A percentile compares a stretch with the other conserved stretches of the same genome.
Evolutionary conservation across 2,329 filamentous ascomycete genomes (phyloP).

Genomic region (Trichophyton mentagrophytes): DNA sequence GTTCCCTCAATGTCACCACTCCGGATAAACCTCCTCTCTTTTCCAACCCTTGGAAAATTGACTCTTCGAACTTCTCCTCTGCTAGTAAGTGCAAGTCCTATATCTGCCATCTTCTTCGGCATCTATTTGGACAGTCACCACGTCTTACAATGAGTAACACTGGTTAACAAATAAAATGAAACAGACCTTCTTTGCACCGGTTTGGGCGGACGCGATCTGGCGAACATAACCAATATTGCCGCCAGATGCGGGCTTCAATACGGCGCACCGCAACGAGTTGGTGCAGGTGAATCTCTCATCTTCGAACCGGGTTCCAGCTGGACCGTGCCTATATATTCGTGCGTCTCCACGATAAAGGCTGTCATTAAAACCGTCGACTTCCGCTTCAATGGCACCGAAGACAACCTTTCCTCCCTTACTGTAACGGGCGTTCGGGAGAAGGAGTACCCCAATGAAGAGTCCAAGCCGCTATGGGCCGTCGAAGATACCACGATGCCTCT

Average conservation of each 20-base stretch:
- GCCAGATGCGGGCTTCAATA: conserved; percentile 30
- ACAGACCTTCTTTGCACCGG: too few relatives aligned
- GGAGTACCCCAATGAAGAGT: neutral
- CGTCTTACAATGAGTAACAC: neutral
- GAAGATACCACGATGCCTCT: neutral
- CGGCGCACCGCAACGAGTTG: conserved; percentile 27
- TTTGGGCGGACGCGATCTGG: neutral
- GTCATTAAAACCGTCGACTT: conserved; percentile 36
- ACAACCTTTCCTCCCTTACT: too few relatives aligned
- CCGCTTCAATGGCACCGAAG: conserved; percentile 28
- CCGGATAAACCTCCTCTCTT: too few relatives aligned
- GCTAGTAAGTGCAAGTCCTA: too few relatives aligned
- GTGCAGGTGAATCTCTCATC: conserved; percentile 23
- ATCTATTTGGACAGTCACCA: neutral
- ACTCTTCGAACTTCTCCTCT: too few relatives aligned
- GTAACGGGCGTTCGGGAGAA: conserved; percentile 4
- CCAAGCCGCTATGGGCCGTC: neutral
- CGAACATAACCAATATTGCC: neutral
- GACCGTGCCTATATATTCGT: conserved; percentile 33
- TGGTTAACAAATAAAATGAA: too few relatives aligned
- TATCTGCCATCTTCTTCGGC: too few relatives aligned
- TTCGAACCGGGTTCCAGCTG: conserved; percentile 32
- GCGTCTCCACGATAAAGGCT: conserved; percentile 31
- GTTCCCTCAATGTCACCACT: too few relatives aligned
- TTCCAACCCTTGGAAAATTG: too few relatives aligned